Evolutionary conservation across 495 filamentous ascomycete genomes (phyloP).

Genomic region (Xylaria bambusicola): DNA sequence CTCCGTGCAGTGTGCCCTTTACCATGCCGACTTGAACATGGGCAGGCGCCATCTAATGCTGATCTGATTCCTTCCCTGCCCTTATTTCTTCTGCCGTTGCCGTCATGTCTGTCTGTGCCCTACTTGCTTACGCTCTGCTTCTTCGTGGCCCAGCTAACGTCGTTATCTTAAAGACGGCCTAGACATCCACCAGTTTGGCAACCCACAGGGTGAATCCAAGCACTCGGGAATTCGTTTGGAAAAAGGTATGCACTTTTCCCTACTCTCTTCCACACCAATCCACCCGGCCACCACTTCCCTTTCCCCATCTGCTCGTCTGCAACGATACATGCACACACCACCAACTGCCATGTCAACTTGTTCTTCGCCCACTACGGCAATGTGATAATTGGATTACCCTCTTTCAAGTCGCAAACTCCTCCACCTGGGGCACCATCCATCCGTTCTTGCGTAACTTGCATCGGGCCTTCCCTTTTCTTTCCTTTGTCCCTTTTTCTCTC

Average conservation of each 20-base stretch:
- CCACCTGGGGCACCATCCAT: slow-evolving; percentile 32
- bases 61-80: slow-evolving; percentile 10
- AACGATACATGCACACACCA: slow-evolving; percentile 40
- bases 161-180: slow-evolving; percentile 24
- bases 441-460: slow-evolving; percentile 36
- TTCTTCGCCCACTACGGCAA: slow-evolving; percentile 32
- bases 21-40: background rate
- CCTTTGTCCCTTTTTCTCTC: slow-evolving; percentile 34
- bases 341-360: slow-evolving; percentile 28
- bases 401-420: slow-evolving; percentile 37
- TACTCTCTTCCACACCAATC: slow-evolving; percentile 20
- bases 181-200: slow-evolving; percentile 33
- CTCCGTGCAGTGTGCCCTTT: background rate
- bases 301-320: slow-evolving; percentile 35
- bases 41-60: slow-evolving; percentile 8
- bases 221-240: slow-evolving; percentile 34
- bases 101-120: slow-evolving; percentile 12
- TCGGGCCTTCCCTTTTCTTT: slow-evolving; percentile 39
- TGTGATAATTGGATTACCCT: slow-evolving; percentile 33
- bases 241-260: slow-evolving; percentile 32
- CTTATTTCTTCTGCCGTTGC: slow-evolving; percentile 8
- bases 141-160: slow-evolving; percentile 21
- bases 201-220: slow-evolving; percentile 33
- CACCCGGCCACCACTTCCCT: slow-evolving; percentile 24
- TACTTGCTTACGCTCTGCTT: slow-evolving; percentile 17